Evolutionary conservation across 495 filamentous ascomycete genomes (phyloP).

Genomic region (Pyronema omphalodes): DNA sequence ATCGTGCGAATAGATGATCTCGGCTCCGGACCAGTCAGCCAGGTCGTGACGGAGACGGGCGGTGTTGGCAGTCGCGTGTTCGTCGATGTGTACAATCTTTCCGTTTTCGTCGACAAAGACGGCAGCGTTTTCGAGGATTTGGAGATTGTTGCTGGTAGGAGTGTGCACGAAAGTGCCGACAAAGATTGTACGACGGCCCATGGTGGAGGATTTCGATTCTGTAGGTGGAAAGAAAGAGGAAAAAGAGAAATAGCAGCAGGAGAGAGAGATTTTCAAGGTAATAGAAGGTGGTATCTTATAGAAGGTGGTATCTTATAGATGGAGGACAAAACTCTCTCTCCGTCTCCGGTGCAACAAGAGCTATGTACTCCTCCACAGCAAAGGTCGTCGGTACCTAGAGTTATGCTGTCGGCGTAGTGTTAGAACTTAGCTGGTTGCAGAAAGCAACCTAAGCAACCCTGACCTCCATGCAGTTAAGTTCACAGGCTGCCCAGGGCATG

Average conservation of each 20-base stretch:
- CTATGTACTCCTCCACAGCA: too few relatives aligned
- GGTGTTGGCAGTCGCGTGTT: not conserved
- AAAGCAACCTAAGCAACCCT: too few relatives aligned
- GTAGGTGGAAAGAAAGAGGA: not conserved
- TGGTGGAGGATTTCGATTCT: not conserved
- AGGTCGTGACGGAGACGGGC: not conserved
- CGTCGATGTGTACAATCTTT: conserved; percentile 10
- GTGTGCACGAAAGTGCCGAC: conserved; percentile 21
- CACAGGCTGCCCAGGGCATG: too few relatives aligned
- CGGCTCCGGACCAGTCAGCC: conserved; percentile 1
- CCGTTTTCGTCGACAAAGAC: conserved; percentile 14
- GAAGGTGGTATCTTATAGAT: too few relatives aligned
- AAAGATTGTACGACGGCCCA: conserved; percentile 7
- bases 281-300: too few relatives aligned
- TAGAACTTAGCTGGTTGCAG: too few relatives aligned
- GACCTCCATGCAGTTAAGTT: too few relatives aligned
- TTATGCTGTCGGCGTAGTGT: too few relatives aligned
- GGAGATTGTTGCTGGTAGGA: not conserved
- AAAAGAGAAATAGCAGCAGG: not conserved
- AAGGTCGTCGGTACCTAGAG: too few relatives aligned
- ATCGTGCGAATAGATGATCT: conserved; percentile 14
- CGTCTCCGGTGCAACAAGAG: too few relatives aligned
- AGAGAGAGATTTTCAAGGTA: too few relatives aligned
- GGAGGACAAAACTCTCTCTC: too few relatives aligned
- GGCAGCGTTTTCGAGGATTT: conserved; percentile 10